Percentiles rank a stretch among this genome's conserved stretches.
Evolutionary conservation across 108 stramenopile species (phyloP).

Genomic region (Cylindrotheca fusiformis): DNA sequence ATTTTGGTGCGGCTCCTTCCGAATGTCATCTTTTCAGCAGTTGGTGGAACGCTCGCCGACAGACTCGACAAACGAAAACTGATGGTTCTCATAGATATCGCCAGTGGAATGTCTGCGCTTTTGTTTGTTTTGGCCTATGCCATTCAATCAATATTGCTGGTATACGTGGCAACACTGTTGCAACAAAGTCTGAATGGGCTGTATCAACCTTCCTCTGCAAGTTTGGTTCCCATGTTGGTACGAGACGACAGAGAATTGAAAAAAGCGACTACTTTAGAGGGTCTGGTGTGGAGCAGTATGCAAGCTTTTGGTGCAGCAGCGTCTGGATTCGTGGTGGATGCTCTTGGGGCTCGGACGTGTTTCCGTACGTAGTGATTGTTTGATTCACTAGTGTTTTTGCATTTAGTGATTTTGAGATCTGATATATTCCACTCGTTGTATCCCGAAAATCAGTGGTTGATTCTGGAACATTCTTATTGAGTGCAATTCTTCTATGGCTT

Average conservation of each 20-base stretch:
- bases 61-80: constrained; percentile 51
- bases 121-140: constrained; percentile 51
- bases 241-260: constrained; percentile 46
- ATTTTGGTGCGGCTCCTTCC: constrained; percentile 61
- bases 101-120: constrained; percentile 34
- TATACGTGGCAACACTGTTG: constrained; percentile 51
- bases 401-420: too few species aligned
- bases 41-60: constrained; percentile 74
- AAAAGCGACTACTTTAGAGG: constrained; percentile 61
- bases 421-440: too few species aligned
- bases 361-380: constrained; percentile 34
- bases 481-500: constrained; percentile 34
- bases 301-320: constrained; percentile 52
- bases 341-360: constrained; percentile 49
- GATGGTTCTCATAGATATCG: constrained; percentile 55
- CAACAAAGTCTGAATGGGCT: constrained; percentile 55
- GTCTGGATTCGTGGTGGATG: constrained; percentile 48
- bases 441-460: constrained; percentile 11
- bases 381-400: background rate
- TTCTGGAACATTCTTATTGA: constrained; percentile 42
- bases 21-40: constrained; percentile 47
- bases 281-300: constrained; percentile 59
- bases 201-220: constrained; percentile 53
- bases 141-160: constrained; percentile 35
- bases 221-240: constrained; percentile 62